Evolutionary conservation across 2,329 filamentous ascomycete species (phyloP).

Genomic region (Pezicula neosporulosa): DNA sequence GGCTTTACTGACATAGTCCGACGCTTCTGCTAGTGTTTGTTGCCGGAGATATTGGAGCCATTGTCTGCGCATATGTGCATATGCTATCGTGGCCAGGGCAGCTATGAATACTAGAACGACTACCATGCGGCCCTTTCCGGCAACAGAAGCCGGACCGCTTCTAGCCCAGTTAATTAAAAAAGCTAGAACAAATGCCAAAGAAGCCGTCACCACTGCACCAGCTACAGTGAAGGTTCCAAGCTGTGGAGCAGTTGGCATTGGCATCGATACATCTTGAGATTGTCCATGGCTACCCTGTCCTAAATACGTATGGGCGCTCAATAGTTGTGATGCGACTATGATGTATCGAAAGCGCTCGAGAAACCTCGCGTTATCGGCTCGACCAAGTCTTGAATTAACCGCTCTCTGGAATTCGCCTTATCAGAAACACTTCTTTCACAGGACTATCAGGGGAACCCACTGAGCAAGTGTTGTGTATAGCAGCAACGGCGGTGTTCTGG

Average conservation of each 20-base stretch:
- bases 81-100: constrained; percentile 55
- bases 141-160: constrained; percentile 43
- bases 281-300: constrained; percentile 30
- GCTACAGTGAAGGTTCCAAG: constrained; percentile 51
- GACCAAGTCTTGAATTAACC: constrained; percentile 68
- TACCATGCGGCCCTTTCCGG: constrained; percentile 54
- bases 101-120: constrained; percentile 42
- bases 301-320: constrained; percentile 65
- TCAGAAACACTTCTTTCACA: constrained; percentile 14
- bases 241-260: constrained; percentile 17
- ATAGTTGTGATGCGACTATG: constrained; percentile 85
- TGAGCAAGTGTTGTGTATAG: constrained; percentile 47
- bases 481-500: constrained; percentile 36
- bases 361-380: constrained; percentile 78
- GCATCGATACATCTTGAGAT: constrained; percentile 15
- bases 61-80: constrained; percentile 72
- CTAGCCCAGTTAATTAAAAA: constrained; percentile 72
- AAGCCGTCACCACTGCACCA: constrained; percentile 63
- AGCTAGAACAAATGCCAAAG: constrained; percentile 49
- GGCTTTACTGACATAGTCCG: constrained; percentile 66
- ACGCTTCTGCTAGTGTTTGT: constrained; percentile 68
- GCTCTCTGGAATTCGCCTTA: constrained; percentile 47
- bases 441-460: constrained; percentile 34
- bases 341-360: constrained; percentile 92
- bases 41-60: constrained; percentile 77